phyloP scores from a whole-genome alignment of 768 basidiomycete genomes.

The Tricholoma terreum region DNA sequence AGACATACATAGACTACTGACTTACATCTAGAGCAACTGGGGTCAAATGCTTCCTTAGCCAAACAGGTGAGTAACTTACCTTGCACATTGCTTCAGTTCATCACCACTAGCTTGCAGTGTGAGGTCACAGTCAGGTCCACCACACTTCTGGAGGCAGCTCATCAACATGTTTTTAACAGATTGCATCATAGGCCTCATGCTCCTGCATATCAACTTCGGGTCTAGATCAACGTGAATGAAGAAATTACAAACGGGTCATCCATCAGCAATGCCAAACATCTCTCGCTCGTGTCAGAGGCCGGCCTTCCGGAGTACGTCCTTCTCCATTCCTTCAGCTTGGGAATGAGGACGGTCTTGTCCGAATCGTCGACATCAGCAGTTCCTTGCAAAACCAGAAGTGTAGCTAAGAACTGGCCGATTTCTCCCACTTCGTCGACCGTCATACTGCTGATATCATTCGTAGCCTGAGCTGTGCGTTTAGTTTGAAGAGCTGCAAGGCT shows the following conservation, averaged over 20 bases:
- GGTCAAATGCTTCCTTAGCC: neutral
- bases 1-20: conserved; percentile 39
- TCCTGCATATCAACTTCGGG: conserved; percentile 16
- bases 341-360: conserved; percentile 30
- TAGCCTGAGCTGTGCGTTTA: conserved; percentile 29
- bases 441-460: conserved; percentile 16
- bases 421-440: conserved; percentile 28
- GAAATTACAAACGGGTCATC: conserved; percentile 23
- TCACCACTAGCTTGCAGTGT: conserved; percentile 20
- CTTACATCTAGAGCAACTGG: conserved; percentile 32
- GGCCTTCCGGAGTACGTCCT: conserved; percentile 25
- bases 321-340: conserved; percentile 32
- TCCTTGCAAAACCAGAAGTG: conserved; percentile 39
- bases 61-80: conserved; percentile 20
- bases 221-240: neutral
- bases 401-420: conserved; percentile 38
- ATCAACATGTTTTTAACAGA: conserved; percentile 29
- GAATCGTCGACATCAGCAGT: conserved; percentile 25
- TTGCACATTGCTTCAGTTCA: conserved; percentile 35
- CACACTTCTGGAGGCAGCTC: conserved; percentile 28
- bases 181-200: conserved; percentile 25
- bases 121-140: conserved; percentile 24
- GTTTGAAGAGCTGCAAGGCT: conserved; percentile 36
- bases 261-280: conserved; percentile 33
- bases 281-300: conserved; percentile 30